Percentiles rank a stretch among this genome's conserved stretches.
Conservation (phyloP, 78 protist genomes). For the Pigoraptor vietnamica region DNA sequence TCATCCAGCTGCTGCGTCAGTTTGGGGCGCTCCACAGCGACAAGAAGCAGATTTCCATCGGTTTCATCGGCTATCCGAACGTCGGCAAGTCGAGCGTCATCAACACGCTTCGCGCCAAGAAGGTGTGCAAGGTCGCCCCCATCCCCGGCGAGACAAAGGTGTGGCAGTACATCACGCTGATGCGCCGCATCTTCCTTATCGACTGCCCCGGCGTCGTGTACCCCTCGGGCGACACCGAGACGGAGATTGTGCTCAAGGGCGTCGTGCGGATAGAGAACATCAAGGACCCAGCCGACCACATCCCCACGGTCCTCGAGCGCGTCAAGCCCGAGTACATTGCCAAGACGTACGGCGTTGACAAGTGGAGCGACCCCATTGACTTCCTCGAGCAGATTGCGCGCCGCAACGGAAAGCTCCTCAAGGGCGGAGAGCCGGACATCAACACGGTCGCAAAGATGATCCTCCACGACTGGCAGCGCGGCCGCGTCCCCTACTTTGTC, state of each 20-base stretch:
- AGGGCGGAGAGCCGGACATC: conserved; percentile 86
- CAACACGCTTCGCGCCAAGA: conserved; percentile 87
- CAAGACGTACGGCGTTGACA: conserved; percentile 67
- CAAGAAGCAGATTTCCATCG: conserved; percentile 90
- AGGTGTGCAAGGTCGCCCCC: conserved; percentile 95
- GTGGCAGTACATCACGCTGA: conserved; percentile 98
- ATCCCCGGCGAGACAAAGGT: conserved; percentile 98
- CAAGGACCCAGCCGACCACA: conserved; percentile 59
- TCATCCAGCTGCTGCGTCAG: conserved; percentile 90
- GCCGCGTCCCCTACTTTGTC: conserved; percentile 85
- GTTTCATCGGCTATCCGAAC: conserved; percentile 93
- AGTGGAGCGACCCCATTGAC: conserved; percentile 73
- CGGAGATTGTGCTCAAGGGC: conserved; percentile 75
- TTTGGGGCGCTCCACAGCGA: conserved; percentile 83
- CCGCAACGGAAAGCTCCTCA: conserved; percentile 55
- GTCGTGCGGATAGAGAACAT: conserved; percentile 89
- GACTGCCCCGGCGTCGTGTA: conserved; percentile 98
- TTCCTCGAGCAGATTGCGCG: conserved; percentile 71
- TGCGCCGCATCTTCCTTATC: conserved; percentile 88
- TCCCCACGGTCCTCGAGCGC: conserved; percentile 66
- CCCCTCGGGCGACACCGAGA: conserved; percentile 66
- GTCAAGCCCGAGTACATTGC: conserved; percentile 73
- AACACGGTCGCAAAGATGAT: conserved; percentile 77
- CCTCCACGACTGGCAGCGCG: conserved; percentile 90
- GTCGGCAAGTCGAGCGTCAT: conserved; percentile 97